Evolutionary conservation across 139 green algal genomes (phyloP), one percentile per base, ranked within the genome.

Genomic region (Chlamydomonas applanata): DNA sequence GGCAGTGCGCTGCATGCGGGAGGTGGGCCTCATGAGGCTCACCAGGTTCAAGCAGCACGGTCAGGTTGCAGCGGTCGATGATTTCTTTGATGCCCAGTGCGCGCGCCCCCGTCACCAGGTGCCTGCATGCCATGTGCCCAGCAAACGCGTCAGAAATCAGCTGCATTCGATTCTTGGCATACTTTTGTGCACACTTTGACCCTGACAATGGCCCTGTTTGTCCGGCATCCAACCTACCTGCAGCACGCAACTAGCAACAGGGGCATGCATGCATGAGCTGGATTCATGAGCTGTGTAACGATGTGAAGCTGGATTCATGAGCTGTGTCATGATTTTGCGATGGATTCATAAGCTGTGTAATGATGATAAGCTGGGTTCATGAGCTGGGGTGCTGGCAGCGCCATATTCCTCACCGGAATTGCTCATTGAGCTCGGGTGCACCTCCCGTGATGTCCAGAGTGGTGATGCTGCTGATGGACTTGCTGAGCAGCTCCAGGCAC

Each of bases 1-100:
- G n/a, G n/a, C n/a, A n/a, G n/a, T n/a, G n/a, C n/a, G n/a, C n/a
- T n/a, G n/a, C n/a, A n/a, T n/a, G n/a, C n/a, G n/a, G n/a, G n/a
- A n/a, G n/a, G n/a, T n/a, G n/a, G n/a, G n/a, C n/a, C n/a, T n/a
- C n/a, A n/a, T n/a, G n/a, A 49, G 40, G 40, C 40, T 49, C 40
- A 29, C 67, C 95, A 1, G 93, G 92, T 85, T 98, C 96, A 68
- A 92, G 76, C 46, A 99, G 91, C 52, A 98, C 95, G 4, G 96
- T 99, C 2, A 99, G 85, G 84, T 99, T 99, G 88, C 96, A 99
- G 46, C 96, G 88, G 86, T 99, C 95, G 40, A 99, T 97, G 25
- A 98, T 90, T 29, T 94, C 81, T 1, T 45, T 46, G n/a, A 95
- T 30, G 0, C 93, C 90, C n/a, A 93, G 72, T 17, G 54, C 57